Base-by-base conservation (phyloP, 495 filamentous ascomycete species). In the Hypoxylon rickii region DNA sequence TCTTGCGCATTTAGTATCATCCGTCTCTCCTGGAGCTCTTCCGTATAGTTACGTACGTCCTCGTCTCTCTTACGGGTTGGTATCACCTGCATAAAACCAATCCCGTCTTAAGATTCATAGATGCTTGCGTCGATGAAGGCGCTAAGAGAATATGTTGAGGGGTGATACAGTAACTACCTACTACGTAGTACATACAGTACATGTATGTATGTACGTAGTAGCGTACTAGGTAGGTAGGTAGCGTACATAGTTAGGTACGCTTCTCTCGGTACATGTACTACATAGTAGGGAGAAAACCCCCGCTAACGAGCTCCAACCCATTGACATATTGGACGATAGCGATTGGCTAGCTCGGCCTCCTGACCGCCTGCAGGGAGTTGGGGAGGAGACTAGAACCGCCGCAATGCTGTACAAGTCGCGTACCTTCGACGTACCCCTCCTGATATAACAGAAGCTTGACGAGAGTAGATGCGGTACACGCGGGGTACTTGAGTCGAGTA, bases 401-500 rank as follows among this genome's bases (percentile, higher is more conserved):
- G 32, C 3, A 8, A 34, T 7, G 3, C 44, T 24, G 40, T 17
- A 26, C 22, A 32, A 40, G 17, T 19, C 3, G 12, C 37, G 50
- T 61, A 61, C 45, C 41, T 41, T 34, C 21, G 46, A 45, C 34
- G 51, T 61, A 61, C 57, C 45, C 51, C 57, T 61, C 45, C 29
- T 19, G 10, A 22, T 31, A 21, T 10, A n/a, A 33, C 33, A 48
- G 16, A 31, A 34, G 19, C 39, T 34, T 42, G 50, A 32, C 22
- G 8, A 11, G 38, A 24, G 29, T 29, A 18, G 42, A 31, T 24
- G 20, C 37, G 56, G 55, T 60, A 60, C 49, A 43, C 41, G 56
- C 56, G 56, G 56, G 48, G 56, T 60, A 60, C 56, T 22, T 61
- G 24, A 41, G 7, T 44, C 12, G 39, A 12, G 44, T 21, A 26